Evolutionary conservation across 306 rosid species (phyloP).

Genomic region (Nissolia schottii): DNA sequence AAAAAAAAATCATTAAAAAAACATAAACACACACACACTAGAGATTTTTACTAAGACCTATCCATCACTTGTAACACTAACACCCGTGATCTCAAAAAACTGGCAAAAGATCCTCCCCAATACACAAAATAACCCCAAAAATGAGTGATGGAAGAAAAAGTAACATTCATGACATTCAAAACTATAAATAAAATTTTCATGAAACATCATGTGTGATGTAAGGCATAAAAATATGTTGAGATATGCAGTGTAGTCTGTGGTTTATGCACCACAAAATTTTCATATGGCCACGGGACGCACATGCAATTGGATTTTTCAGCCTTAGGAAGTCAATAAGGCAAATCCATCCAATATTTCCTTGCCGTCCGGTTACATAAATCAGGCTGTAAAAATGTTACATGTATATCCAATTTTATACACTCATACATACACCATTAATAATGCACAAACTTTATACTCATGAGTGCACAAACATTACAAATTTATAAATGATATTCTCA

Average conservation of each 20-base stretch:
- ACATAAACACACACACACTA: too few species aligned
- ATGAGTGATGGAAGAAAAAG: neutral
- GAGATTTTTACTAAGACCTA: constrained; percentile 12
- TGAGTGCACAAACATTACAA: too few species aligned
- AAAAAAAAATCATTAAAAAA: too few species aligned
- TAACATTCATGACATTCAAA: neutral
- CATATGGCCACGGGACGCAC: constrained; percentile 22
- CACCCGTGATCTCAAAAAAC: constrained; percentile 32
- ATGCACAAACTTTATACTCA: too few species aligned
- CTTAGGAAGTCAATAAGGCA: neutral
- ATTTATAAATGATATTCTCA: too few species aligned
- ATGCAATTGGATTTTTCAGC: constrained; percentile 7
- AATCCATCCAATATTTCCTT: constrained; percentile 5
- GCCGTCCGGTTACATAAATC: neutral
- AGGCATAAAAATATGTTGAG: constrained; percentile 14
- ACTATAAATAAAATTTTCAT: neutral
- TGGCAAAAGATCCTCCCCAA: constrained; percentile 3
- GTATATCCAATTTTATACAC: too few species aligned
- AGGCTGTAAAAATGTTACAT: too few species aligned
- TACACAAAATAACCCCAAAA: neutral
- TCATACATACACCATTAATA: too few species aligned
- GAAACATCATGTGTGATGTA: neutral
- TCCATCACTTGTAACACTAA: neutral
- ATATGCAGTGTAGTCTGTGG: neutral
- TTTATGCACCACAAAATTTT: constrained; percentile 20